phyloP scores from a whole-genome alignment of 78 protist genomes.

The slime mould (Dictyostelium discoideum) region DNA sequence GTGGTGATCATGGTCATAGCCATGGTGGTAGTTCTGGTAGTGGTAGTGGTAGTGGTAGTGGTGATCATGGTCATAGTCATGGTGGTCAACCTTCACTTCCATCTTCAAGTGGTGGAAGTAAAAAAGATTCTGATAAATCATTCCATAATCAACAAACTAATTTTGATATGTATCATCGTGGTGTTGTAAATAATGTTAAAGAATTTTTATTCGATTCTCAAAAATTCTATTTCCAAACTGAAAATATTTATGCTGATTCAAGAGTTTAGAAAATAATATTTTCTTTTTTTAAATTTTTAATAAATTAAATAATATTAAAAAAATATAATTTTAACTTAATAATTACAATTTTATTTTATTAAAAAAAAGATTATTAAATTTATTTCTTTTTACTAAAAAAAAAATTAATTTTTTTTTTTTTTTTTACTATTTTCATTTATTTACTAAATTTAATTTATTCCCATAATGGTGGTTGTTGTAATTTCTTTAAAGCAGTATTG shows the following conservation, averaged over 20 bases:
- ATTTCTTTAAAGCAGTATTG: neutral
- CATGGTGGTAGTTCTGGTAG: neutral
- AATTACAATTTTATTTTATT: neutral
- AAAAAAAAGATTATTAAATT: too few relatives aligned
- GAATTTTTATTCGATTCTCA: constrained; percentile 39
- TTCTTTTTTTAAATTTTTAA: neutral
- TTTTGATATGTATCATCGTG: constrained; percentile 36
- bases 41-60: neutral
- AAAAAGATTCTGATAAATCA: neutral
- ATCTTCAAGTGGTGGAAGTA: neutral
- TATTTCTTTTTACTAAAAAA: neutral
- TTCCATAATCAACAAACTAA: neutral
- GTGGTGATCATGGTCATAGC: constrained; percentile 11
- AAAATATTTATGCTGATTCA: neutral
- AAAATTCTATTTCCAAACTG: constrained; percentile 23
- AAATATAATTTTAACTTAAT: too few relatives aligned
- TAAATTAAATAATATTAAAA: too few relatives aligned
- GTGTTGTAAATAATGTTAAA: constrained; percentile 45
- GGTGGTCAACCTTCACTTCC: neutral
- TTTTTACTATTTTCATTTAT: neutral
- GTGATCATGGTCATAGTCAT: constrained; percentile 12
- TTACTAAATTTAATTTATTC: neutral
- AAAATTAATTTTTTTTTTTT: neutral
- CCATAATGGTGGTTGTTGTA: constrained; percentile 15
- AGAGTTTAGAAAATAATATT: neutral